Evolutionary conservation across 2,329 filamentous ascomycete species (phyloP), one percentile per base, ranked within the genome.

Genomic region (Alternaria atra): DNA sequence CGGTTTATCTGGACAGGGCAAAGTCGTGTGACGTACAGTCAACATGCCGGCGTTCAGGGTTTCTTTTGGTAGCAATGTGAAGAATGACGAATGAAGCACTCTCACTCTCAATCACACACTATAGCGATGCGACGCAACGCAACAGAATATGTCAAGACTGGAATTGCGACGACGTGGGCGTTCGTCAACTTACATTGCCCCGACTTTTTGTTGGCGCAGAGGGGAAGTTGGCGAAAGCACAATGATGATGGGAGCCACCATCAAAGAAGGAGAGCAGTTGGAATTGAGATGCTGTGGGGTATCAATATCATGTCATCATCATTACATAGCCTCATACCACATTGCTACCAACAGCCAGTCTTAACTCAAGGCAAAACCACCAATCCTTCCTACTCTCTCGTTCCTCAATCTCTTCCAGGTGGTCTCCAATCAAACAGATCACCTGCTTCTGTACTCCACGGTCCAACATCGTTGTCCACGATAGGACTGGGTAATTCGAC

Each of bases 361-460:
- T 15, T 15, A 15, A 15, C 12, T n/a, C 29, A 23, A n/a, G 15
- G 8, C 13, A 13, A 13, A 29, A 3, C 17, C 44, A 20, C n/a
- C 29, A 23, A 17, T 10, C 29, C 10, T 23, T 12, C 17, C 5
- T 3, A 1, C n/a, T 34, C 44, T 15, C 17, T 8, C n/a, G 2
- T 23, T 8, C 17, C 39, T 58, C 27, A 58, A 15, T 12, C 42
- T 27, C 48, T 44, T 1, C 29, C 48, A 2, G 74, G 80, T 35
- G 89, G 89, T 48, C 86, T 82, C 70, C 84, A 87, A 70, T 86
- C 87, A 63, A 92, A 85, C 47, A 92, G 71, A 73, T 92, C 90
- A 65, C 86, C 83, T 0, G 90, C 89, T 71, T 91, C 89, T 25
- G 83, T 84, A 67, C 88, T 91, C 90, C 90, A 92, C 0, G 90